phyloP scores from a whole-genome alignment of 768 basidiomycete genomes.

The Tricholoma terreum region DNA sequence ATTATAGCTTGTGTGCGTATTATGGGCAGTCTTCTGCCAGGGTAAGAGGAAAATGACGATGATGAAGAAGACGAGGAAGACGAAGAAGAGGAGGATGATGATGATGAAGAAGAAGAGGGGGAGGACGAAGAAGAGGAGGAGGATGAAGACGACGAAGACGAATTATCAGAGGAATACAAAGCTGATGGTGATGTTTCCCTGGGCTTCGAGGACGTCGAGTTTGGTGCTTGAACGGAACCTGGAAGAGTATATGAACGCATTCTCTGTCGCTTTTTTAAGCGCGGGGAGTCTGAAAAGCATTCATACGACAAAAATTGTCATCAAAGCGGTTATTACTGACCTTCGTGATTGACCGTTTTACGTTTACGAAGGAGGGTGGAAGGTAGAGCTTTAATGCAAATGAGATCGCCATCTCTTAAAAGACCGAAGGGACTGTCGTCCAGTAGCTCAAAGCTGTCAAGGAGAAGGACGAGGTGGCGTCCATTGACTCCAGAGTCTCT shows the following conservation, averaged over 20 bases:
- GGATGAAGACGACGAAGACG: slow-evolving; percentile 19
- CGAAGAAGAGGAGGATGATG: too few relatives aligned
- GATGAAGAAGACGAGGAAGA: background rate
- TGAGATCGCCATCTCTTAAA: slow-evolving; percentile 49
- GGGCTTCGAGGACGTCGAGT: background rate
- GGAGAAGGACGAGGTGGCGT: slow-evolving; percentile 27
- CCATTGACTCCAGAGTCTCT: slow-evolving; percentile 18
- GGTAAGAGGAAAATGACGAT: too few relatives aligned
- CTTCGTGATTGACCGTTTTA: background rate
- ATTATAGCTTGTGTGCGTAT: background rate
- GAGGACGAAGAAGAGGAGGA: slow-evolving; percentile 24
- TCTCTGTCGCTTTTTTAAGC: slow-evolving; percentile 25
- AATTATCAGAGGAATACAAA: slow-evolving; percentile 18
- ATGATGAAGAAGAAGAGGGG: slow-evolving; percentile 5
- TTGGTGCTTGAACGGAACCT: background rate
- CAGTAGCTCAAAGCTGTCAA: slow-evolving; percentile 50
- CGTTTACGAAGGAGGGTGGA: slow-evolving; percentile 3
- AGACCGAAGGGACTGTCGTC: slow-evolving; percentile 35
- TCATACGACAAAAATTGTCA: background rate
- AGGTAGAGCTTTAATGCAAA: slow-evolving; percentile 28
- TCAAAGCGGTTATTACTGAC: background rate
- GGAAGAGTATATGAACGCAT: slow-evolving; percentile 10
- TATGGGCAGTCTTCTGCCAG: background rate
- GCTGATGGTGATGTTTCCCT: slow-evolving; percentile 20
- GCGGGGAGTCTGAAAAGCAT: slow-evolving; percentile 1